Percentiles rank a stretch among this genome's conserved stretches.
phyloP scores from a whole-genome alignment of 2,329 filamentous ascomycete genomes.

The Colletotrichum sp. region DNA sequence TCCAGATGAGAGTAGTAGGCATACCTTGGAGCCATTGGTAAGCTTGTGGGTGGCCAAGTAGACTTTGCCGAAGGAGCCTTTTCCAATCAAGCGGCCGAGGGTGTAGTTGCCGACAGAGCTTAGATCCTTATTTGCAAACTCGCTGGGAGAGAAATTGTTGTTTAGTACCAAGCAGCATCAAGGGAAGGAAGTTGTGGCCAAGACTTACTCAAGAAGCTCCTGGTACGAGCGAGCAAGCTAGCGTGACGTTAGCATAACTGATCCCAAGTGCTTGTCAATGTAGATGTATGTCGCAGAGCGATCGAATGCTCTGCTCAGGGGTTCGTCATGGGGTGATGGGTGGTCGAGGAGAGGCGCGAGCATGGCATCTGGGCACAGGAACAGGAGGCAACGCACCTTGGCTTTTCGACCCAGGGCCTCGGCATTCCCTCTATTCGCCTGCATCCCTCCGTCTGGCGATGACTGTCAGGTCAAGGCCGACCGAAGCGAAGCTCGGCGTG shows the following conservation, averaged over 20 bases:
- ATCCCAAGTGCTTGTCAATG: not conserved
- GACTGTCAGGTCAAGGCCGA: conserved; percentile 14
- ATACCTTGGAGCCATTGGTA: conserved; percentile 95
- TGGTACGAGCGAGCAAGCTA: conserved; percentile 97
- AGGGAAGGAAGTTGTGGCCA: not conserved
- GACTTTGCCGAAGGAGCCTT: conserved; percentile 98
- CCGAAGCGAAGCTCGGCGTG: conserved; percentile 12
- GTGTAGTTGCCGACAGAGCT: conserved; percentile 94
- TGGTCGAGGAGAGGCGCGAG: not conserved
- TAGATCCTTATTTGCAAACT: conserved; percentile 92
- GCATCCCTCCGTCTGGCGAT: conserved; percentile 46
- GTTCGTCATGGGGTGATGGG: not conserved
- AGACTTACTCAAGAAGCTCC: conserved; percentile 85
- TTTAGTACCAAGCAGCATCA: not conserved
- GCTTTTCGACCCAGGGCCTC: conserved; percentile 65
- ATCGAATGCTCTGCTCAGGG: not conserved
- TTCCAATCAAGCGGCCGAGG: conserved; percentile 89
- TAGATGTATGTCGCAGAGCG: not conserved
- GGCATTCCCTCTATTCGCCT: conserved; percentile 58
- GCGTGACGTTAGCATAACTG: not conserved
- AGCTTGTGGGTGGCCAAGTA: conserved; percentile 96
- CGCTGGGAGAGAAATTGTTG: conserved; percentile 56
- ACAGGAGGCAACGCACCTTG: conserved; percentile 47
- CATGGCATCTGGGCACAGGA: not conserved
- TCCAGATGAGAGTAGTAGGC: conserved; percentile 19